These are phyloP conservation scores for Torulaspora globosa DNA, from an alignment of 1,139 yeast genomes.

Conservation along the genomic window DNA sequence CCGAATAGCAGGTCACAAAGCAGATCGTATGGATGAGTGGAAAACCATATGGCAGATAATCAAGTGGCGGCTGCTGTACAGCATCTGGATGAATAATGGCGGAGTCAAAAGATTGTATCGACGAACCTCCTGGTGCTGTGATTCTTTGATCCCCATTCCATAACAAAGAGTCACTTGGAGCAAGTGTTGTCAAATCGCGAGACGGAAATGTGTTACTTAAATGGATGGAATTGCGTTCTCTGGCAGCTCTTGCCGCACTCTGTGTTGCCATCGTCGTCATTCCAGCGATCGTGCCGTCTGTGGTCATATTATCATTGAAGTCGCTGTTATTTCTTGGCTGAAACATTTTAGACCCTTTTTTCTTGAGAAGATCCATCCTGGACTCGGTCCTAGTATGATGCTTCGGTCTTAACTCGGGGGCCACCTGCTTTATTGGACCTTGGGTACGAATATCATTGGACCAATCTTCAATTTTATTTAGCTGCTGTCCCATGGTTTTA, in stretches of 20 bases:
- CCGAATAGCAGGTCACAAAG: constrained; percentile 92
- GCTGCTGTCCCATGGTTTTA: constrained; percentile 50
- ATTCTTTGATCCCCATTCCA: constrained; percentile 14
- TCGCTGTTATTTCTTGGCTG: constrained; percentile 16
- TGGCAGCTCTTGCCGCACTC: constrained; percentile 21
- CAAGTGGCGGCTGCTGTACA: constrained; percentile 84
- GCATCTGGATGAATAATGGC: constrained; percentile 69
- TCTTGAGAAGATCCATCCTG: constrained; percentile 29
- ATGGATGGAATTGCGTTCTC: constrained; percentile 13
- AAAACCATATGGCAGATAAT: constrained; percentile 79
- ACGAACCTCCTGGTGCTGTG: constrained; percentile 9
- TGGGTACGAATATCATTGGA: constrained; percentile 51
- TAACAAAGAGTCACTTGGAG: constrained; percentile 15
- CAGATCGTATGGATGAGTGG: constrained; percentile 83
- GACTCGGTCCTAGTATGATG: constrained; percentile 16
- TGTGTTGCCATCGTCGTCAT: constrained; percentile 42
- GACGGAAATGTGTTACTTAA: constrained; percentile 8
- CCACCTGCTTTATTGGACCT: constrained; percentile 54
- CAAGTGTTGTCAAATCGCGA: constrained; percentile 10
- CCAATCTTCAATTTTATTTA: constrained; percentile 73
- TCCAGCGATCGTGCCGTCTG: constrained; percentile 17
- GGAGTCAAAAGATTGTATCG: constrained; percentile 54
- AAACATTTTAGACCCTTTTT: constrained; percentile 27
- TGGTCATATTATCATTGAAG: constrained; percentile 6
- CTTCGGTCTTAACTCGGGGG: constrained; percentile 39